Percentiles rank a stretch among this genome's conserved stretches.
These are phyloP conservation scores for Eucalyptus sideroxylon DNA, from an alignment of 345 rosid genomes.

Conservation along the genomic window DNA sequence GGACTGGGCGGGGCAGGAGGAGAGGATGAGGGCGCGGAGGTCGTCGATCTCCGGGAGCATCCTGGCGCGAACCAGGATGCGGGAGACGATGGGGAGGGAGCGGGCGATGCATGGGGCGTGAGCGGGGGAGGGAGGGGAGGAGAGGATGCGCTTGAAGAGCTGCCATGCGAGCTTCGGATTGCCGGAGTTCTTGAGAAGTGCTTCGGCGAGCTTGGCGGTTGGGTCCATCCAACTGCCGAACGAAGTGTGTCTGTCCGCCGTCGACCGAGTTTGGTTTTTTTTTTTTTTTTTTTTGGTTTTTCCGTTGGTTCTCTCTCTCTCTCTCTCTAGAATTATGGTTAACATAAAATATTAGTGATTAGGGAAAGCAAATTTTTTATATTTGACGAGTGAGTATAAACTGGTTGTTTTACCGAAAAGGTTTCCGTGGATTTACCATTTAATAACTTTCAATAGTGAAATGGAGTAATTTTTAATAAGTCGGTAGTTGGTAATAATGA, in stretches of 20 bases:
- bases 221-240: slow-evolving; percentile 26
- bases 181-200: slow-evolving; percentile 44
- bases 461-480: neutral
- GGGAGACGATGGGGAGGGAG: slow-evolving; percentile 46
- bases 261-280: neutral
- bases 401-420: neutral
- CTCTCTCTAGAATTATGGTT: neutral
- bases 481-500: accelerated
- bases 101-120: neutral
- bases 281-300: neutral
- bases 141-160: slow-evolving; percentile 59
- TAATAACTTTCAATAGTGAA: neutral
- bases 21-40: slow-evolving; percentile 44
- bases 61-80: slow-evolving; percentile 48
- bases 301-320: neutral
- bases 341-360: neutral
- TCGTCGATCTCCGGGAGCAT: slow-evolving; percentile 58
- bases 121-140: slow-evolving; percentile 8
- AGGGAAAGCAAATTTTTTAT: neutral
- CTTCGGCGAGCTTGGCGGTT: slow-evolving; percentile 36
- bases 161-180: slow-evolving; percentile 82
- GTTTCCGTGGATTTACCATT: neutral
- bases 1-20: slow-evolving; percentile 3
- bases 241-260: neutral
- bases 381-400: neutral